Conservation (phyloP, 805 yeast genomes). For the Metschnikowia hibisci region DNA sequence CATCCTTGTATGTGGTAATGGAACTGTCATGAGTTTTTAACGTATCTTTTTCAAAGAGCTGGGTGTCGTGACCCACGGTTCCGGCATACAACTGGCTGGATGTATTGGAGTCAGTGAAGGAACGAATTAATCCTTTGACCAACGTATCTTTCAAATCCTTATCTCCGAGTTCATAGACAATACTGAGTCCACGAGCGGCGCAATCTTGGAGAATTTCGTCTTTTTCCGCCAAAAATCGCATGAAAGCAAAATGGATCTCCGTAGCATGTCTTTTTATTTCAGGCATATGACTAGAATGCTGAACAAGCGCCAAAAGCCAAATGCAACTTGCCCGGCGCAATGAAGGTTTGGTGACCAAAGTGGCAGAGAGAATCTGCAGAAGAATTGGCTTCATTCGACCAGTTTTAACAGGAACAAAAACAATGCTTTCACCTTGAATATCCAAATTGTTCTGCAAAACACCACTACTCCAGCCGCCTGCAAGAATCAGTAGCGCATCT, state of each 20-base stretch:
- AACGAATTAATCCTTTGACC: constrained; percentile 65
- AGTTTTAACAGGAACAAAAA: constrained; percentile 18
- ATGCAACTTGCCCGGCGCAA: constrained; percentile 74
- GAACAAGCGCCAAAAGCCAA: constrained; percentile 79
- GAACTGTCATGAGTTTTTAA: constrained; percentile 81
- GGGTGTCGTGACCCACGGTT: constrained; percentile 70
- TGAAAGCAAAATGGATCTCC: constrained; percentile 69
- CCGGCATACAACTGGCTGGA: constrained; percentile 52
- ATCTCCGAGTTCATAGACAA: constrained; percentile 77
- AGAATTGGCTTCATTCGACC: constrained; percentile 36
- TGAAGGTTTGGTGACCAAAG: constrained; percentile 66
- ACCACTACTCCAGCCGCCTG: constrained; percentile 72
- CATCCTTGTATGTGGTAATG: constrained; percentile 87
- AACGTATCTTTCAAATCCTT: constrained; percentile 62
- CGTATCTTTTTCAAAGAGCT: constrained; percentile 79
- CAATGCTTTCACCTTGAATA: constrained; percentile 36
- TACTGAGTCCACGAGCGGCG: constrained; percentile 82
- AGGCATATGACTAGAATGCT: constrained; percentile 56
- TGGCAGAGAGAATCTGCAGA: constrained; percentile 46
- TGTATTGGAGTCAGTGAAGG: constrained; percentile 70
- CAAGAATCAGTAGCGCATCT: constrained; percentile 70
- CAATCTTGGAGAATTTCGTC: constrained; percentile 91
- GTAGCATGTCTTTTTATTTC: constrained; percentile 41
- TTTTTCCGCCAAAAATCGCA: constrained; percentile 71
- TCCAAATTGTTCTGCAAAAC: constrained; percentile 52